Evolutionary conservation across 2,329 filamentous ascomycete genomes (phyloP).

Genomic region (Colletotrichum liaoningense): DNA sequence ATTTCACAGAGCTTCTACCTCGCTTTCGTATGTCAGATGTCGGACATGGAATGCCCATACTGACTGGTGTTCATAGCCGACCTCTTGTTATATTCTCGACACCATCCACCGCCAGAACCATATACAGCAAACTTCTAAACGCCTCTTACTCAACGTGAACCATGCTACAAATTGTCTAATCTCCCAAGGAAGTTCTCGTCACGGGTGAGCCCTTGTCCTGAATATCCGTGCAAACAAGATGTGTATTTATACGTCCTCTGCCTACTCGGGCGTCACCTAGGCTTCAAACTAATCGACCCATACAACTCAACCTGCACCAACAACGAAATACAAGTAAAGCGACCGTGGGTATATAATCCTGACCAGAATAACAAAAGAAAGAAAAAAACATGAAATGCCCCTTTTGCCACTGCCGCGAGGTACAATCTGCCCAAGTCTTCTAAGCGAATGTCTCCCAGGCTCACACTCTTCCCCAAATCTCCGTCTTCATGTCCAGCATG

Average conservation of each 20-base stretch:
- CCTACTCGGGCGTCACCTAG: background rate
- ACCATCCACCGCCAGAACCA: too few relatives aligned
- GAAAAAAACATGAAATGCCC: background rate
- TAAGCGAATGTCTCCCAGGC: background rate
- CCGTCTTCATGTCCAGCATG: background rate
- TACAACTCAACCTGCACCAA: background rate
- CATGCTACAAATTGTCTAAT: too few relatives aligned
- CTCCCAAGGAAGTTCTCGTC: too few relatives aligned
- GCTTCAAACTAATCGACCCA: background rate
- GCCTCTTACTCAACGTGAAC: too few relatives aligned
- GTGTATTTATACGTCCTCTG: background rate
- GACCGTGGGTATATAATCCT: constrained; percentile 21
- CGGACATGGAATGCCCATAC: too few relatives aligned
- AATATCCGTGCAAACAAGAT: too few relatives aligned
- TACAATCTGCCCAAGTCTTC: background rate
- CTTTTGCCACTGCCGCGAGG: background rate
- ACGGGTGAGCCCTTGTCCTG: too few relatives aligned
- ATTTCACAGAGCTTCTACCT: too few relatives aligned
- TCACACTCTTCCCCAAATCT: background rate
- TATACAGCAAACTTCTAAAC: too few relatives aligned
- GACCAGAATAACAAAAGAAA: background rate
- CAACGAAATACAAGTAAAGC: background rate
- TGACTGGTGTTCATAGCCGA: too few relatives aligned
- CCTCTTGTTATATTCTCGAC: too few relatives aligned
- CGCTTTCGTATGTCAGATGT: too few relatives aligned